A percentile compares a stretch with the other conserved stretches of the same genome.
Evolutionary conservation across 2,329 filamentous ascomycete species (phyloP).

Genomic region (Magnaporthiopsis incrustans): DNA sequence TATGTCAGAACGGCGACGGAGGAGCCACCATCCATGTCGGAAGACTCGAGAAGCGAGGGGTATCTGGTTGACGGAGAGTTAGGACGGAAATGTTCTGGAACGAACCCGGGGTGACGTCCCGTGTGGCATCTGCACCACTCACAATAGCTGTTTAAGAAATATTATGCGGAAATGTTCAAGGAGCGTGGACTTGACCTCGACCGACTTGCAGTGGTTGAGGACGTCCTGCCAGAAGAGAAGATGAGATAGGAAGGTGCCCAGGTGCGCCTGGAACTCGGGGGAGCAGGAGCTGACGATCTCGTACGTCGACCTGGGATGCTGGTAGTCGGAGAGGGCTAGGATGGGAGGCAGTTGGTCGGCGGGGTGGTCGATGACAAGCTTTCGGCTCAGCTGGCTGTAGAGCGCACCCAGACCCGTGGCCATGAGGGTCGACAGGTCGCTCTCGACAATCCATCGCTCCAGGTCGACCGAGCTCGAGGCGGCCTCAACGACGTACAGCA

Average conservation of each 20-base stretch:
- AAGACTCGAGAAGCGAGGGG: constrained; percentile 90
- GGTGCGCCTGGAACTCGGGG: constrained; percentile 70
- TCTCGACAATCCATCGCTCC: constrained; percentile 95
- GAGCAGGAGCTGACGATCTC: constrained; percentile 69
- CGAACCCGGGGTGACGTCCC: no score
- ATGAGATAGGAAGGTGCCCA: constrained; percentile 91
- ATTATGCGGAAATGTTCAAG: constrained; percentile 96
- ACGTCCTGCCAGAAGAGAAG: constrained; percentile 98
- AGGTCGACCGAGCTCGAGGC: constrained; percentile 73
- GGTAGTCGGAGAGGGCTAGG: constrained; percentile 81
- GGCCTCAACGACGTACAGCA: constrained; percentile 93
- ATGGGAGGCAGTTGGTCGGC: constrained; percentile 71
- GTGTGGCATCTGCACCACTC: constrained; percentile 23
- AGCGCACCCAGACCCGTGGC: constrained; percentile 83
- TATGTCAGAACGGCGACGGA: constrained; percentile 95
- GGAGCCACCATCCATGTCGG: constrained; percentile 92
- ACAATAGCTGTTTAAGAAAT: constrained; percentile 91
- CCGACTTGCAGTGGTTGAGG: constrained; percentile 85
- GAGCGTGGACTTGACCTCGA: constrained; percentile 85
- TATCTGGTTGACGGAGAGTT: constrained; percentile 52
- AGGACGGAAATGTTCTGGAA: neutral
- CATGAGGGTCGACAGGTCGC: constrained; percentile 94
- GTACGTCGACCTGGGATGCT: constrained; percentile 60
- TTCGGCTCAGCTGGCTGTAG: constrained; percentile 60
- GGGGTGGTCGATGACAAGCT: constrained; percentile 74